Evolutionary conservation across 2,329 filamentous ascomycete genomes (phyloP).

Genomic region (Pseudogymnoascus sp.): DNA sequence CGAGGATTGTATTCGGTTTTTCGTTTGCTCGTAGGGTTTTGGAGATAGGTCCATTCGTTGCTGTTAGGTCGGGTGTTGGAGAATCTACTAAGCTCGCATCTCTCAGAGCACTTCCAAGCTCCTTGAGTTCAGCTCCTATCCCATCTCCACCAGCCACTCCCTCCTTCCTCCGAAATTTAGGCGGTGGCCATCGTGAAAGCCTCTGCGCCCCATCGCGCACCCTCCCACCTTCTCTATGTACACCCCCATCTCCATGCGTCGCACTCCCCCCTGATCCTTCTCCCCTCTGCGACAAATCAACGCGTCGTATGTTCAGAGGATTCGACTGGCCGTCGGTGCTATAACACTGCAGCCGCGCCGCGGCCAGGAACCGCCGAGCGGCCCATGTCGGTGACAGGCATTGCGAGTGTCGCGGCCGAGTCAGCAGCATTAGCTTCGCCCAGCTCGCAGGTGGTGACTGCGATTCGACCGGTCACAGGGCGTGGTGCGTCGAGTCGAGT

Average conservation of each 20-base stretch:
- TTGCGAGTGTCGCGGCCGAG: constrained; percentile 34
- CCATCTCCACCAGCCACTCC: background rate
- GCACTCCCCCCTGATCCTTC: background rate
- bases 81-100: background rate
- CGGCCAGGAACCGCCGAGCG: constrained; percentile 24
- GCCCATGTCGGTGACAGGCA: constrained; percentile 36
- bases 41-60: background rate
- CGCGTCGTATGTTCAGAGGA: background rate
- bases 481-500: background rate
- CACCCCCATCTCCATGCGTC: background rate
- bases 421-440: constrained; percentile 36
- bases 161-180: background rate
- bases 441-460: constrained; percentile 21
- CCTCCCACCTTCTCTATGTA: background rate
- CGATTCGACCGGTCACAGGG: background rate
- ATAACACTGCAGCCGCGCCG: constrained; percentile 5
- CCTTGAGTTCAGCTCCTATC: constrained; percentile 2
- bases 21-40: constrained; percentile 16
- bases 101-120: background rate
- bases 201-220: background rate
- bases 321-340: background rate
- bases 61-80: background rate
- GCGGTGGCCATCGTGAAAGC: background rate
- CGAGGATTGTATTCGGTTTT: constrained; percentile 8
- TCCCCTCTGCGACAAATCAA: background rate